Conservation (phyloP, 2,329 filamentous ascomycete species). For the Apiospora malaysiana region DNA sequence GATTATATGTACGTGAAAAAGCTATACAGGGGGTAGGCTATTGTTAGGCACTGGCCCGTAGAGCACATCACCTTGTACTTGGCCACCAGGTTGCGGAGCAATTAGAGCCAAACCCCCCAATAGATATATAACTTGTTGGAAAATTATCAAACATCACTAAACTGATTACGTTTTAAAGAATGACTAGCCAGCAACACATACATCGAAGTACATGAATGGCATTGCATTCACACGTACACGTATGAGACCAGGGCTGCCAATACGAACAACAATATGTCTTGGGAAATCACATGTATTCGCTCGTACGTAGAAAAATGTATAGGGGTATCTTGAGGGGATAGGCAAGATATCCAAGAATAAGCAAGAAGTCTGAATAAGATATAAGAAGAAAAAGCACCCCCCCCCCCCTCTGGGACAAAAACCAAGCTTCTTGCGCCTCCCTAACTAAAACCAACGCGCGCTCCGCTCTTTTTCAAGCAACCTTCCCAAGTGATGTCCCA, state of each 20-base stretch:
- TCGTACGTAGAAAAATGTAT: conserved; percentile 23
- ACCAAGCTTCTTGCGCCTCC: neutral
- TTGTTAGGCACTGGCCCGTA: neutral
- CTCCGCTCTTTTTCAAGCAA: neutral
- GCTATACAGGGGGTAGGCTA: neutral
- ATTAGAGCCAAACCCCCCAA: neutral
- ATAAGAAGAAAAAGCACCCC: conserved; percentile 2
- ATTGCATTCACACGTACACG: neutral
- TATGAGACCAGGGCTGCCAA: neutral
- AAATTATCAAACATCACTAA: neutral
- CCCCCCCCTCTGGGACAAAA: neutral
- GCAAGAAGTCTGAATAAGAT: conserved; percentile 20
- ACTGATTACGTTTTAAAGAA: neutral
- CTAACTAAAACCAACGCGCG: neutral
- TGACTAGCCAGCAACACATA: neutral
- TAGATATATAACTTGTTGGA: neutral
- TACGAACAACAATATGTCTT: neutral
- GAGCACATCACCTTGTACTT: neutral
- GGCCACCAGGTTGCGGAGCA: neutral
- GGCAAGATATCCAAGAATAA: conserved; percentile 27
- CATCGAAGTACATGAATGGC: neutral
- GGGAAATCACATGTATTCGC: conserved; percentile 21
- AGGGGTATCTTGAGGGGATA: conserved; percentile 22
- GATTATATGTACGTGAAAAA: neutral
- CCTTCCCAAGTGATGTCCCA: neutral